Evolutionary conservation across 2,329 filamentous ascomycete species (phyloP).

Genomic region (Cucurbitaria berberidis): DNA sequence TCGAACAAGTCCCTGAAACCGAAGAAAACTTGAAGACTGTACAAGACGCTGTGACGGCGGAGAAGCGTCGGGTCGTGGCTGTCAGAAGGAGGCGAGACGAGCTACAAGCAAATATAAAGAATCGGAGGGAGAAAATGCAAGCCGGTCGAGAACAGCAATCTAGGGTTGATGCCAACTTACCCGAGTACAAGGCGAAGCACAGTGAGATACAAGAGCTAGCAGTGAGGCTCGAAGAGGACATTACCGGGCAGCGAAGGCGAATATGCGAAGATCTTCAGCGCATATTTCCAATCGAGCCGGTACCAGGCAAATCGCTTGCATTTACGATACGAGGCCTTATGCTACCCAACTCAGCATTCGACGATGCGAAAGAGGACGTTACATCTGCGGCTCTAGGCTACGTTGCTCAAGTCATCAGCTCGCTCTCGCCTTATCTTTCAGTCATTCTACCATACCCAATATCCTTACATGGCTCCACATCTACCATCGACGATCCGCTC

Average conservation of each 20-base stretch:
- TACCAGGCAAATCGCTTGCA: conserved; percentile 67
- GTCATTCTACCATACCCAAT: conserved; percentile 83
- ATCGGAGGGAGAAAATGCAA: conserved; percentile 71
- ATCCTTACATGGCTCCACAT: conserved; percentile 73
- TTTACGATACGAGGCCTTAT: conserved; percentile 83
- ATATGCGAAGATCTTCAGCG: conserved; percentile 81
- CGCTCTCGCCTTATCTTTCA: conserved; percentile 82
- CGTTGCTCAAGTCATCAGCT: conserved; percentile 74
- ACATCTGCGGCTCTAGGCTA: conserved; percentile 83
- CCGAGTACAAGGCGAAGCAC: conserved; percentile 55
- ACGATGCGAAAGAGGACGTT: conserved; percentile 73
- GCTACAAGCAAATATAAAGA: conserved; percentile 68
- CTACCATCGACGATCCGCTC: conserved; percentile 78
- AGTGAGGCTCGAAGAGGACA: conserved; percentile 65
- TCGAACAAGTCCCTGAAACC: conserved; percentile 51
- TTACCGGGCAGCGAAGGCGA: conserved; percentile 84
- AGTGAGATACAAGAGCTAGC: conserved; percentile 62
- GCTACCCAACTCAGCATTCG: conserved; percentile 79
- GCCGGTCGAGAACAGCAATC: conserved; percentile 66
- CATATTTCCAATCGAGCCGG: conserved; percentile 81
- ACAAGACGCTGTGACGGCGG: conserved; percentile 62
- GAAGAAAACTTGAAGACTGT: conserved; percentile 53
- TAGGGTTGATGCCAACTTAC: conserved; percentile 65
- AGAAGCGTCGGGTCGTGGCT: conserved; percentile 69
- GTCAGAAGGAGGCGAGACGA: conserved; percentile 70